A percentile compares a stretch with the other conserved stretches of the same genome.
Evolutionary conservation across 208 protist species (phyloP).

Genomic region (Leishmania mexicana): DNA sequence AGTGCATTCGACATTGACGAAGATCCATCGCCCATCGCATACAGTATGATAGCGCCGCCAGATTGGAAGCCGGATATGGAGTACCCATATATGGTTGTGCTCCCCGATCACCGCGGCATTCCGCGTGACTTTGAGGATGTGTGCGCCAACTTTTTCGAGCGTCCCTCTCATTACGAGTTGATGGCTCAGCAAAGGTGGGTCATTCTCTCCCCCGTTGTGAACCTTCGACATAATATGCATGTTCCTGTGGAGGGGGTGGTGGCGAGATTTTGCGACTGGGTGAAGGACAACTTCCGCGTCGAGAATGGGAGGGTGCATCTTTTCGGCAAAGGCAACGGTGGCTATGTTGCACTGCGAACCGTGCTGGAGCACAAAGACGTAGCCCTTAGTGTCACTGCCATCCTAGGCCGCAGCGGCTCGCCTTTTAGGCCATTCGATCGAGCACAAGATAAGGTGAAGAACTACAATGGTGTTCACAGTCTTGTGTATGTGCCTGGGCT

Average conservation of each 20-base stretch:
- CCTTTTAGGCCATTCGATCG: conserved; percentile 78
- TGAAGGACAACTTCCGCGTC: conserved; percentile 69
- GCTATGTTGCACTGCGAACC: conserved; percentile 75
- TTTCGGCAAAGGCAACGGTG: conserved; percentile 86
- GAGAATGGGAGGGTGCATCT: conserved; percentile 83
- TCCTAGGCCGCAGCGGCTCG: conserved; percentile 73
- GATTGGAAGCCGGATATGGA: conserved; percentile 60
- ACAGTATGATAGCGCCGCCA: conserved; percentile 78
- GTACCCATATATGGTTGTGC: conserved; percentile 84
- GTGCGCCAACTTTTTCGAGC: conserved; percentile 88
- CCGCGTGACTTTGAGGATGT: conserved; percentile 87
- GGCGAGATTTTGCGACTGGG: conserved; percentile 88
- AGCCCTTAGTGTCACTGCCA: conserved; percentile 72
- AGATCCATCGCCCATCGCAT: conserved; percentile 67
- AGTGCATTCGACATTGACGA: conserved; percentile 70
- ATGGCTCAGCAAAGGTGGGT: conserved; percentile 82
- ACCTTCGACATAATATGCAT: conserved; percentile 79
- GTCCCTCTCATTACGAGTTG: conserved; percentile 60
- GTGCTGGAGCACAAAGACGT: conserved; percentile 79
- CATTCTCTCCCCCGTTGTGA: conserved; percentile 76
- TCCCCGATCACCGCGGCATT: conserved; percentile 76
- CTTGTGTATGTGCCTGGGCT: conserved; percentile 85
- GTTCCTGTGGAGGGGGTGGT: conserved; percentile 81
- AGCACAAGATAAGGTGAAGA: conserved; percentile 76
- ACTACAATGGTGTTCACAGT: conserved; percentile 81